A percentile compares a stretch with the other conserved stretches of the same genome.
Evolutionary conservation across 345 rosid species (phyloP).

Genomic region (Turritis glabra): DNA sequence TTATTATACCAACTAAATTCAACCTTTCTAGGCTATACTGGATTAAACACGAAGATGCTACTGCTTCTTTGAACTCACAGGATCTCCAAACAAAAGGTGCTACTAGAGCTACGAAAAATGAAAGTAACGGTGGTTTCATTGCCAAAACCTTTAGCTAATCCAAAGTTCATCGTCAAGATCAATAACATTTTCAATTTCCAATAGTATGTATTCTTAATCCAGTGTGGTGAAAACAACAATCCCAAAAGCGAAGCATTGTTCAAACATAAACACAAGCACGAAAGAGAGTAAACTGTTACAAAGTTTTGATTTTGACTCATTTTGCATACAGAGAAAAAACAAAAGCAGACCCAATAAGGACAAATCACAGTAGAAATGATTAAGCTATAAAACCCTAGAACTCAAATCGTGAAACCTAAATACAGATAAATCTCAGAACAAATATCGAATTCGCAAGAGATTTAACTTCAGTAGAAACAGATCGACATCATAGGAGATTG

Average conservation of each 20-base stretch:
- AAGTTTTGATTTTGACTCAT: neutral
- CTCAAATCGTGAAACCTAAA: conserved; percentile 4
- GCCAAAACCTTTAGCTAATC: too few relatives aligned
- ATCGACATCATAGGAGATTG: conserved; percentile 3
- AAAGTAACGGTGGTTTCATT: too few relatives aligned
- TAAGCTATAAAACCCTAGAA: neutral
- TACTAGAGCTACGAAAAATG: neutral
- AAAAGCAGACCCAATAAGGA: neutral
- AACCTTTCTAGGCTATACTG: too few relatives aligned
- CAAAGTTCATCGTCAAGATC: neutral
- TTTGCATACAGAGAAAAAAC: neutral
- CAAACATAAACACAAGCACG: neutral
- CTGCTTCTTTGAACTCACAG: neutral
- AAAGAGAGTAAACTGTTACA: neutral
- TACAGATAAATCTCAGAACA: neutral
- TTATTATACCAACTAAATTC: too few relatives aligned
- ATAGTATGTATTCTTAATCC: too few relatives aligned
- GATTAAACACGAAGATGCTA: too few relatives aligned
- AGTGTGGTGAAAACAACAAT: neutral
- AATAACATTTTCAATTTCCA: neutral
- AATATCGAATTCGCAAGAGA: neutral
- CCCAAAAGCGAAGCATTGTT: neutral
- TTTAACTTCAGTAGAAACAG: conserved; percentile 8
- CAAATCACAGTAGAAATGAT: neutral
- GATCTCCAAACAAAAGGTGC: neutral